Base-by-base conservation (phyloP, 371 early-diverging fungal species). In the Mortierella sp. region DNA sequence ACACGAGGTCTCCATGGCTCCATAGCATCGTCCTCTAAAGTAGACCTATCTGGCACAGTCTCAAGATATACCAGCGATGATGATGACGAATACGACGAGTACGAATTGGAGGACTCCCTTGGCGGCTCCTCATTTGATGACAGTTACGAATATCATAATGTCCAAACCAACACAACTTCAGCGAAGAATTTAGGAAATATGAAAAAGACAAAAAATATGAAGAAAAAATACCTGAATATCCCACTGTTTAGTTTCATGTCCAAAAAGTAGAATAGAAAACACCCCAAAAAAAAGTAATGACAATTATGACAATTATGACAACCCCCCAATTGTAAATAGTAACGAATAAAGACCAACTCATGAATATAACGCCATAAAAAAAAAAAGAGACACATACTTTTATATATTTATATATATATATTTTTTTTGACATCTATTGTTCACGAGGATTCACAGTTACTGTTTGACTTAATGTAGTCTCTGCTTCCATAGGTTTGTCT, bases 1-100 rank as follows among this genome's bases (percentile, higher is more conserved):
- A 67, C 64, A 15, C 37, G 68, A 2, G 67, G 59, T 23, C 43
- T 70, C 19, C 37, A 70, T 19, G 67, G 62, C 34, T 35, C 57
- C 15, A 42, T 5, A 35, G 51, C 6, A 49, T 17, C 6, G 40
- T 37, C 10, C 40, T 37, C 6, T 13, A 37, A 7, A 37, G 13
- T 37, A 37, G 6, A 1, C 40, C 13, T 37, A 13, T 43, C 8
- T 17, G 43, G 43, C 10, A 42, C 10, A 42, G 43, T 42, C 8
- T 22, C 53, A 29, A 53, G 26, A 53, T 29, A 53, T 8, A 23
- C 2, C 28, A 53, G 53, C 8, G 53, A 53, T 53, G 63, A 61
- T 10, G 61, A 61, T 51, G 61, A 66, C 2, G 47, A 63, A 17
- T 23, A 43, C 9, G 47, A 45, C 29, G 61, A 59, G 64, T 34